Conservation (phyloP, 257 asterid genomes). For the Ballota nigra region DNA sequence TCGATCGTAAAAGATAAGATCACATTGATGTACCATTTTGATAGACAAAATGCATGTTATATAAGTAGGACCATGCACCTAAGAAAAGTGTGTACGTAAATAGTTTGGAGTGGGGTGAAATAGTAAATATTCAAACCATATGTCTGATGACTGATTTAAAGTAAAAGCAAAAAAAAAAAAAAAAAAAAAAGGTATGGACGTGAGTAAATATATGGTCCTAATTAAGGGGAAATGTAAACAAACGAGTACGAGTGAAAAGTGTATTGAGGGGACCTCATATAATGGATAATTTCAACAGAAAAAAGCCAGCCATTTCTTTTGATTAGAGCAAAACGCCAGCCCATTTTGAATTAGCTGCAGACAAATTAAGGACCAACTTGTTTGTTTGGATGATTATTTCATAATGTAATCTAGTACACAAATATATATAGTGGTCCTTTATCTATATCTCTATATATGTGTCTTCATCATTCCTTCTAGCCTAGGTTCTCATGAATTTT, state of each 20-base stretch:
- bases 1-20: no score
- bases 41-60: not conserved
- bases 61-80: not conserved
- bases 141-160: not conserved
- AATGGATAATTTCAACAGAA: not conserved
- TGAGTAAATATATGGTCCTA: not conserved
- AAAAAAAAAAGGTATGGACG: not conserved
- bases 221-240: not conserved
- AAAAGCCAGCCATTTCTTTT: not conserved
- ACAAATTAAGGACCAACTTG: slow-evolving; percentile 14
- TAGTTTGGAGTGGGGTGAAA: not conserved
- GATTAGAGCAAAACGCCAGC: slow-evolving; percentile 8
- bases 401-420: not conserved
- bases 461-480: not conserved
- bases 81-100: not conserved
- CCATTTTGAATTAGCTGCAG: slow-evolving; percentile 1
- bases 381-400: not conserved
- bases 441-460: not conserved
- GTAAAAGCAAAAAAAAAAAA: not conserved
- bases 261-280: not conserved
- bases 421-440: slow-evolving; percentile 4
- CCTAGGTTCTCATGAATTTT: not conserved
- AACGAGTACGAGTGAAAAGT: not conserved
- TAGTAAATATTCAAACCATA: not conserved
- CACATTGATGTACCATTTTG: not conserved